A percentile compares a stretch with the other conserved stretches of the same genome.
Conservation (phyloP, 306 rosid species). For the Abrus precatorius region DNA sequence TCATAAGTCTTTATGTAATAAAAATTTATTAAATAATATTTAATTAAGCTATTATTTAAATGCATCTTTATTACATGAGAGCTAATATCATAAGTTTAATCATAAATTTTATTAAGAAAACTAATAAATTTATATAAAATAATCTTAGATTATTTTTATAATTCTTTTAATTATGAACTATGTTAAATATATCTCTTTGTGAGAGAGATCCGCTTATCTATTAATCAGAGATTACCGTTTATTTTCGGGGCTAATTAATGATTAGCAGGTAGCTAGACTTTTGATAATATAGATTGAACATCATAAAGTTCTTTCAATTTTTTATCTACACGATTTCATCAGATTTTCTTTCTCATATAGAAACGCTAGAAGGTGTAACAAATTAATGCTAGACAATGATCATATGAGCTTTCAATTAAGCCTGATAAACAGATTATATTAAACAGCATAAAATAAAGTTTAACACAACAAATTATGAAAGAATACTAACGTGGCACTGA, state of each 20-base stretch:
- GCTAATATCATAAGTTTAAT: too few species aligned
- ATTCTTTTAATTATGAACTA: too few species aligned
- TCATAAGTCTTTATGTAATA: too few species aligned
- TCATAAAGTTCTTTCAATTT: background rate
- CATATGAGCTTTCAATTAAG: background rate
- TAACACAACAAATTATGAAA: conserved; percentile 4
- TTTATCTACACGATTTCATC: background rate
- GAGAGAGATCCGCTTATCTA: background rate
- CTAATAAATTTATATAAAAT: too few species aligned
- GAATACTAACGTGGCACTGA: background rate
- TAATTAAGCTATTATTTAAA: too few species aligned
- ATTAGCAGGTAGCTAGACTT: background rate
- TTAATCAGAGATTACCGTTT: too few species aligned
- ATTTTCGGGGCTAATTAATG: background rate
- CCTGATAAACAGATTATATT: conserved; percentile 15
- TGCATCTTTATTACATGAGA: too few species aligned
- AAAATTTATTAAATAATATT: too few species aligned
- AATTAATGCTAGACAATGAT: background rate
- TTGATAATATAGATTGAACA: background rate
- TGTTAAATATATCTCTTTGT: too few species aligned
- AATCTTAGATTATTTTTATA: too few species aligned
- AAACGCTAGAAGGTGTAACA: background rate
- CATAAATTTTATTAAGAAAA: too few species aligned
- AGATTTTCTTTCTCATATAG: background rate
- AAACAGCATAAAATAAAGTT: conserved; percentile 14